Conservation (phyloP, 192 early-diverging fungal genomes). For the Coemansia sp. region DNA sequence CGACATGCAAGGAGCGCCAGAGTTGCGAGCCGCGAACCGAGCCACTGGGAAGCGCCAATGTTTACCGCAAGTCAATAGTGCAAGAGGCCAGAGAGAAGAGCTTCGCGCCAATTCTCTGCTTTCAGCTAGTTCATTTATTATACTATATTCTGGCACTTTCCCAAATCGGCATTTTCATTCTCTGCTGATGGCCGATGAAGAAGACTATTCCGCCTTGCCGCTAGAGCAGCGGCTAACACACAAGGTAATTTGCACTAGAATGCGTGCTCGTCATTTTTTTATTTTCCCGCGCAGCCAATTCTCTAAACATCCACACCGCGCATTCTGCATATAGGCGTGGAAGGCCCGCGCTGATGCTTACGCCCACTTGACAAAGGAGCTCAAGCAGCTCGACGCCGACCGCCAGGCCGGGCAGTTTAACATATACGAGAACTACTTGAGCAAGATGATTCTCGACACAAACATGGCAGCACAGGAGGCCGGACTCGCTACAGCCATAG, state of each 20-base stretch:
- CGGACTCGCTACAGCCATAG: conserved; percentile 71
- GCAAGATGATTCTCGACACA: conserved; percentile 80
- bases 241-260: conserved; percentile 61
- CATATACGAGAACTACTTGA: conserved; percentile 67
- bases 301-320: neutral
- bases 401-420: conserved; percentile 62
- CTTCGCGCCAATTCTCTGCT: neutral
- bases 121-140: neutral
- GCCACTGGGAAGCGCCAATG: neutral
- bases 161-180: neutral
- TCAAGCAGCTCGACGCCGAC: conserved; percentile 64
- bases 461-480: conserved; percentile 91
- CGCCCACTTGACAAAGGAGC: conserved; percentile 69
- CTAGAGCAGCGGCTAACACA: conserved; percentile 77
- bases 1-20: neutral
- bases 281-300: neutral
- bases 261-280: neutral
- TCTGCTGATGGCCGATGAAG: conserved; percentile 57
- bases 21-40: neutral
- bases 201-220: conserved; percentile 75
- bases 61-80: neutral
- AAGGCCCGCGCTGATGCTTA: conserved; percentile 88
- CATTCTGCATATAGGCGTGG: conserved; percentile 71
- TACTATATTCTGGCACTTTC: neutral
- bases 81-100: neutral